A percentile compares a stretch with the other conserved stretches of the same genome.
These are phyloP conservation scores for Aspergillus bridgeri DNA, from an alignment of 495 filamentous ascomycete genomes.

Conservation along the genomic window DNA sequence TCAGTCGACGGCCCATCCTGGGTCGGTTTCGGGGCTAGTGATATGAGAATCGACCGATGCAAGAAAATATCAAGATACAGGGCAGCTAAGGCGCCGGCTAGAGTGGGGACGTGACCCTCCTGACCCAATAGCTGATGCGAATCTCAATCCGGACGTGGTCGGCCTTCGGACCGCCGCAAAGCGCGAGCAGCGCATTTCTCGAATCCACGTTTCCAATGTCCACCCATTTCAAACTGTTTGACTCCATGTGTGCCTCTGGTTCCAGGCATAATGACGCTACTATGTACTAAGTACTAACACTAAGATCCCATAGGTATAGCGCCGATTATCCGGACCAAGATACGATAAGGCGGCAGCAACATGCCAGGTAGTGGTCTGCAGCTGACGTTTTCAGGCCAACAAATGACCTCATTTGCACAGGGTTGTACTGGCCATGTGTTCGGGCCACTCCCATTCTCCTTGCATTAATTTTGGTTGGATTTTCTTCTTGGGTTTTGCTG, in stretches of 20 bases:
- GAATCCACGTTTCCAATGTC: background rate
- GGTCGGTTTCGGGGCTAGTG: background rate
- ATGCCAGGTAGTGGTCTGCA: background rate
- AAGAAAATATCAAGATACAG: slow-evolving; percentile 4
- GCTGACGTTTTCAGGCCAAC: background rate
- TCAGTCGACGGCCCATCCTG: background rate
- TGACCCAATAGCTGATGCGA: background rate
- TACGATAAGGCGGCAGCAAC: too few species aligned
- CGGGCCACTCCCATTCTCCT: background rate
- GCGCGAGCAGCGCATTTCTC: background rate
- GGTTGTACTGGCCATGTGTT: background rate
- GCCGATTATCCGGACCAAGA: background rate
- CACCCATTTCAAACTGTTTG: background rate
- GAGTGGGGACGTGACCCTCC: background rate
- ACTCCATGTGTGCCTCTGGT: background rate
- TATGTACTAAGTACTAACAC: too few species aligned
- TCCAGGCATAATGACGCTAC: background rate
- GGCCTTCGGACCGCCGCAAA: slow-evolving; percentile 1
- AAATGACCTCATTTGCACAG: background rate
- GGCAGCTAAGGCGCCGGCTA: slow-evolving; percentile 4
- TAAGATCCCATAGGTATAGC: background rate
- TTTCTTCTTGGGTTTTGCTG: too few species aligned
- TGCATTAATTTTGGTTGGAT: too few species aligned
- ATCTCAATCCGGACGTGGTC: background rate
- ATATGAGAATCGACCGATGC: background rate